Percentiles rank a stretch among this genome's conserved stretches.
These are phyloP conservation scores for Leccinellum luteum DNA, from an alignment of 768 basidiomycete genomes.

Conservation along the genomic window DNA sequence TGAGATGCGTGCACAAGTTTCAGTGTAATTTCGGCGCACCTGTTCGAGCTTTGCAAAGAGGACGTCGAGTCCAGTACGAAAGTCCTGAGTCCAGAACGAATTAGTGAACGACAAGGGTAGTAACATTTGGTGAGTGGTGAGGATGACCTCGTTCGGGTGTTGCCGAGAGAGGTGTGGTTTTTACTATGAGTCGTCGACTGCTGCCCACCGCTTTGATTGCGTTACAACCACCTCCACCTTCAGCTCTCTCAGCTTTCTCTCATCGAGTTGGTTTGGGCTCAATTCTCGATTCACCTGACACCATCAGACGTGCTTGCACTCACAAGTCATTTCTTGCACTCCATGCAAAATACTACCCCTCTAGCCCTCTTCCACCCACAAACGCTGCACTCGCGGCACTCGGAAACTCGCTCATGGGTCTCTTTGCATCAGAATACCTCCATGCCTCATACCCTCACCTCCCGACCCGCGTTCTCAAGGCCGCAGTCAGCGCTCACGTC, in stretches of 20 bases:
- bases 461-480: slow-evolving; percentile 88
- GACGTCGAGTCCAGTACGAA: slow-evolving; percentile 77
- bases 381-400: slow-evolving; percentile 75
- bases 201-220: slow-evolving; percentile 61
- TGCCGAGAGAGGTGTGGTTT: slow-evolving; percentile 23
- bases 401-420: slow-evolving; percentile 86
- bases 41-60: slow-evolving; percentile 76
- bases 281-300: slow-evolving; percentile 50
- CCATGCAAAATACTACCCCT: slow-evolving; percentile 55
- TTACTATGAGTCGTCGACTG: slow-evolving; percentile 22
- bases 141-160: slow-evolving; percentile 16
- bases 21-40: slow-evolving; percentile 38
- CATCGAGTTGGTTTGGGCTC: slow-evolving; percentile 71
- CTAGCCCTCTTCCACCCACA: slow-evolving; percentile 51
- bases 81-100: slow-evolving; percentile 95
- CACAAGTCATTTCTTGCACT: slow-evolving; percentile 66
- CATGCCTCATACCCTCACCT: slow-evolving; percentile 82
- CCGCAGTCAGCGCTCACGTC: slow-evolving; percentile 88
- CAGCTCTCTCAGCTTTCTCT: slow-evolving; percentile 72
- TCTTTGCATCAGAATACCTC: slow-evolving; percentile 85
- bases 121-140: slow-evolving; percentile 58
- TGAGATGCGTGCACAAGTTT: slow-evolving; percentile 7
- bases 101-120: slow-evolving; percentile 85
- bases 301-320: slow-evolving; percentile 74
- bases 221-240: slow-evolving; percentile 66